Evolutionary conservation across 2,329 filamentous ascomycete genomes (phyloP), one percentile per base, ranked within the genome.

Genomic region (Trematosphaeria pertusa): DNA sequence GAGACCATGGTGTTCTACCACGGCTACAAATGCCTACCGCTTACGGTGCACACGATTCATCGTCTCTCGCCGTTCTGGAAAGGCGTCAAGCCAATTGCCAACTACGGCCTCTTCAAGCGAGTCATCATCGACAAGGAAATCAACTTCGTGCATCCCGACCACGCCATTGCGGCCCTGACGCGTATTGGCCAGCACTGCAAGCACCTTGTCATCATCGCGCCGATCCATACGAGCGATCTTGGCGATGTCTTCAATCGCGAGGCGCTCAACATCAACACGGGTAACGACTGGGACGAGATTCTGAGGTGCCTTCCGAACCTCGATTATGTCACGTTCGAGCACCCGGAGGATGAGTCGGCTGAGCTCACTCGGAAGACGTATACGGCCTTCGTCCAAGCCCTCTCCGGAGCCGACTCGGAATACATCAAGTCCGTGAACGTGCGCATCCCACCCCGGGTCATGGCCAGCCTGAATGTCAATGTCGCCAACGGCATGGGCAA

Each of bases 201-300:
- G 28, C 43, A 56, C 21, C 32, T 59, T n/a, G 42, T 48, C 17
- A 43, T 61, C 11, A 5, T 54, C 5, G 45, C 46, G 1, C 50
- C 56, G 0, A 48, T 59, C 20, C 43, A 52, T 12, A 50, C 51
- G 1, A 38, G 49, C 6, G 58, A 55, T 5, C 47, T 50, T 3
- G 48, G 48, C 24, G 37, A 48, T 15, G 28, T 52, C 7, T 56
- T 54, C 37, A 41, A 46, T 11, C 34, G 42, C 6, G 54, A 53
- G 32, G 9, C 6, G 2, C 44, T 17, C 6, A 39, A 51, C n/a
- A 21, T 52, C 14, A 37, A 32, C 18, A 36, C 46, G 10, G 44
- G 38, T 5, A 54, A 50, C 18, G 58, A 58, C 37, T 61, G 60
- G 57, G 32, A 43, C 4, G 26, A 21, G 19, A 47, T 62, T 14